Percentiles rank a stretch among this genome's conserved stretches.
These are phyloP conservation scores for Solanum corneliomulleri DNA, from an alignment of 257 asterid genomes.

Conservation along the genomic window DNA sequence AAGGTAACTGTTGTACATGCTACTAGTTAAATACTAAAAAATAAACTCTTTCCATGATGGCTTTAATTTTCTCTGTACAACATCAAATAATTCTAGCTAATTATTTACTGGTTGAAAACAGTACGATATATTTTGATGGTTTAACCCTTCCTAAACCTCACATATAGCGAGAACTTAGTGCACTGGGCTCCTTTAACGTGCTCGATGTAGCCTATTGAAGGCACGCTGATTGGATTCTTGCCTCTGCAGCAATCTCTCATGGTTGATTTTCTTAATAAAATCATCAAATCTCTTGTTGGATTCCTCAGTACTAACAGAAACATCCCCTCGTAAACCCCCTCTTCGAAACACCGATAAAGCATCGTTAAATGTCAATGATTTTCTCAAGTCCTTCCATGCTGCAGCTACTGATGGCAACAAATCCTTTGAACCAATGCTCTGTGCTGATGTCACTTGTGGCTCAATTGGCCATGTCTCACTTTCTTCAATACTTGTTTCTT, in stretches of 20 bases:
- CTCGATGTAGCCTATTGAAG: not conserved
- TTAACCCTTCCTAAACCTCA: not conserved
- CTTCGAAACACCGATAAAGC: constrained; percentile 18
- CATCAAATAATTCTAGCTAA: not conserved
- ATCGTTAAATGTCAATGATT: constrained; percentile 48
- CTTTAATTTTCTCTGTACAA: not conserved
- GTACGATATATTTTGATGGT: not conserved
- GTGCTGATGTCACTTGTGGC: not conserved
- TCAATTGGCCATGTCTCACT: constrained; percentile 30
- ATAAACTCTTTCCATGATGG: not conserved
- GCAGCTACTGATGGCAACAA: constrained; percentile 14
- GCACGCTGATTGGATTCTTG: constrained; percentile 6
- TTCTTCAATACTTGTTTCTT: constrained; percentile 18
- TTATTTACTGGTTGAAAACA: not conserved
- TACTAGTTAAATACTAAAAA: not conserved
- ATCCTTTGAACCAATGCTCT: not conserved
- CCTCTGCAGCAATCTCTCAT: not conserved
- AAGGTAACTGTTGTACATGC: not conserved
- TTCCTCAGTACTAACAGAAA: not conserved
- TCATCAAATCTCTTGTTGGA: not conserved
- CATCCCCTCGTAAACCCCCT: constrained; percentile 3
- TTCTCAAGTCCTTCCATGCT: constrained; percentile 31
- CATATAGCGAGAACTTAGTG: not conserved
- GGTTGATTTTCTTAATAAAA: not conserved
- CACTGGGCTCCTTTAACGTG: not conserved